Percentiles rank a stretch among this genome's conserved stretches.
Conservation (phyloP, 495 filamentous ascomycete species). For the Aspergillus affinis region DNA sequence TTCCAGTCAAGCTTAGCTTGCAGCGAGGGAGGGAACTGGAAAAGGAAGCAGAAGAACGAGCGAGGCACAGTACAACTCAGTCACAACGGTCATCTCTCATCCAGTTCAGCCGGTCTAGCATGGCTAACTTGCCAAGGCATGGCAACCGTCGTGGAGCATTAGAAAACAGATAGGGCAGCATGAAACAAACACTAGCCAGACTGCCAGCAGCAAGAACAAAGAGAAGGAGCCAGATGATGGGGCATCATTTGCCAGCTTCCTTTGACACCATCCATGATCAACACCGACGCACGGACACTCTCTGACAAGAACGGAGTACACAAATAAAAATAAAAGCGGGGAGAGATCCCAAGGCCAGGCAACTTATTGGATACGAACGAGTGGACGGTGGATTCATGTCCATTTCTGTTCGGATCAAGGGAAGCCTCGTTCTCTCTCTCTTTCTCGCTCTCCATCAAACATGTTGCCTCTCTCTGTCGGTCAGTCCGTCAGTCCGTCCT, state of each 20-base stretch:
- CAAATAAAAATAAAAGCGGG: conserved; percentile 18
- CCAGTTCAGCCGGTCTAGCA: conserved; percentile 15
- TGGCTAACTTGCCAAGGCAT: conserved; percentile 22
- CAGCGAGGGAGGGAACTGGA: conserved; percentile 10
- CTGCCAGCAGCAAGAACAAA: conserved; percentile 15
- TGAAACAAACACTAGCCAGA: conserved; percentile 19
- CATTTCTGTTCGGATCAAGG: conserved; percentile 23
- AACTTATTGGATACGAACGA: conserved; percentile 26
- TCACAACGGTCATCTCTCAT: conserved; percentile 18
- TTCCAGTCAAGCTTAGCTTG: conserved; percentile 31
- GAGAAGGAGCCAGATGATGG: conserved; percentile 18
- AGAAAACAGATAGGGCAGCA: conserved; percentile 20
- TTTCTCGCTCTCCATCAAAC: not conserved
- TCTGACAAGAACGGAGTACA: not conserved
- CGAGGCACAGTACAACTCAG: conserved; percentile 3
- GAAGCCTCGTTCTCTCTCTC: conserved; percentile 6
- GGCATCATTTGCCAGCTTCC: conserved; percentile 10
- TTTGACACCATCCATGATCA: conserved; percentile 24
- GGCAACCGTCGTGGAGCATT: conserved; percentile 16
- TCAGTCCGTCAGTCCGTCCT: too few relatives aligned
- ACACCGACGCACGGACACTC: conserved; percentile 1
- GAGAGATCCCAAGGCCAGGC: conserved; percentile 25
- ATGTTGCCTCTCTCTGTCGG: not conserved
- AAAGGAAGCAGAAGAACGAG: not conserved
- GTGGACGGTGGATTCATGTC: conserved; percentile 14